Evolutionary conservation across 2,329 filamentous ascomycete species (phyloP), one percentile per base, ranked within the genome.

Genomic region (Diaporthe vexans): DNA sequence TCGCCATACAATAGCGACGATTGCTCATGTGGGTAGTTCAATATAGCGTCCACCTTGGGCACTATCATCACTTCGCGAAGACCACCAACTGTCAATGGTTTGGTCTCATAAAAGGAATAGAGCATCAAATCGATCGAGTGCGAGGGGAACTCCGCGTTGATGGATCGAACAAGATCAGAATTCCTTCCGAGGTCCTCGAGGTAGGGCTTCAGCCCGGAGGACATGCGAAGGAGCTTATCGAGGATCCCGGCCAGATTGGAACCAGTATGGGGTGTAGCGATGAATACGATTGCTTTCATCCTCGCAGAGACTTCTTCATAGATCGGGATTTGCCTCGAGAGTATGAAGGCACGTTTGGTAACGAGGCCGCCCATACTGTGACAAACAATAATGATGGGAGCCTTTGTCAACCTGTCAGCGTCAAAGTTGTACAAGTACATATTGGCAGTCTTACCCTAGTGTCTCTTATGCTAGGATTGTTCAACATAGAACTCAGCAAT

Each of bases 21-120:
- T 4, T 59, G 57, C 7, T 59, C 57, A 7, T 59, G 57, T 1
- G 57, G 57, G 6, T 59, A 59, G 21, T 59, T 40, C 6, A 59
- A 4, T 3, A 40, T 13, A 7, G 57, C 57, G 1, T 59, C 57
- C 21, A 10, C 57, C 4, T 59, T 59, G 11, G 57, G 57, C 2
- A 59, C 57, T 7, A 59, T 59, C 57, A 59, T 59, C 11, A 59
- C 57, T 9, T 59, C 57, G 21, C 57, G 57, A 9, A 59, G 11
- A 17, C 57, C 57, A 0, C 57, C 57, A 1, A 59, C n/a, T 8
- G 4, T 40, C 21, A 59, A 9, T 10, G 57, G 57, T 40, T 9
- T 26, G 6, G 57, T 59, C 17, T 59, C 57, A 4, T 59, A 59
- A 9, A 59, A 59, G 4, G 57, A 59, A n/a, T 59, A 9, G 2